A percentile compares a stretch with the other conserved stretches of the same genome.
Conservation (phyloP, 768 basidiomycete genomes). For the Ephemerocybe angulata region DNA sequence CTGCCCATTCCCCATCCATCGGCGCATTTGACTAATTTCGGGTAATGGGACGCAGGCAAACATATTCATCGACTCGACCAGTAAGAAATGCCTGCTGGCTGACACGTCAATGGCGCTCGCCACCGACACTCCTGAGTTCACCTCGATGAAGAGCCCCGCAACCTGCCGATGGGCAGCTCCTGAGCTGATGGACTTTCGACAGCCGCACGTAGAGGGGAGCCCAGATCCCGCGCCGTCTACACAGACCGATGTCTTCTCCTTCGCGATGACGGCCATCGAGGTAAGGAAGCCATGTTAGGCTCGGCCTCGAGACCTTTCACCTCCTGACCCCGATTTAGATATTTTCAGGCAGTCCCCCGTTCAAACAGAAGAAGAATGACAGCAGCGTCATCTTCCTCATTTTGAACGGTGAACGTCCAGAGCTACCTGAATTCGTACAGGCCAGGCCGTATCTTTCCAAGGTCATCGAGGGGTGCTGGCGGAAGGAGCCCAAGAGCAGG, state of each 20-base stretch:
- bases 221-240: slow-evolving; percentile 7
- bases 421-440: slow-evolving; percentile 12
- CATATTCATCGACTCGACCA: slow-evolving; percentile 21
- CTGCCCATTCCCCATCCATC: slow-evolving; percentile 1
- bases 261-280: slow-evolving; percentile 27
- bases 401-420: slow-evolving; percentile 17
- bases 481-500: slow-evolving; percentile 10
- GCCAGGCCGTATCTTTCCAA: slow-evolving; percentile 2
- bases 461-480: slow-evolving; percentile 17
- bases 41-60: slow-evolving; percentile 19
- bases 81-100: slow-evolving; percentile 19
- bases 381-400: slow-evolving; percentile 20
- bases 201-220: slow-evolving; percentile 14
- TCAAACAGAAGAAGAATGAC: slow-evolving; percentile 19
- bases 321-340: slow-evolving; percentile 19
- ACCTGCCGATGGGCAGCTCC: slow-evolving; percentile 30
- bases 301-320: too few species aligned
- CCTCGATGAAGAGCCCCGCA: slow-evolving; percentile 21
- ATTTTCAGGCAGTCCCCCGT: slow-evolving; percentile 17
- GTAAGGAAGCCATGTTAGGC: slow-evolving; percentile 8
- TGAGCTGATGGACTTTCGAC: slow-evolving; percentile 19
- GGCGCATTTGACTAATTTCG: background rate
- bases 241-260: slow-evolving; percentile 24
- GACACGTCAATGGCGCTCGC: slow-evolving; percentile 27
- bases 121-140: slow-evolving; percentile 19